A percentile compares a stretch with the other conserved stretches of the same genome.
Evolutionary conservation across 345 rosid genomes (phyloP).

Genomic region (Draba incana): DNA sequence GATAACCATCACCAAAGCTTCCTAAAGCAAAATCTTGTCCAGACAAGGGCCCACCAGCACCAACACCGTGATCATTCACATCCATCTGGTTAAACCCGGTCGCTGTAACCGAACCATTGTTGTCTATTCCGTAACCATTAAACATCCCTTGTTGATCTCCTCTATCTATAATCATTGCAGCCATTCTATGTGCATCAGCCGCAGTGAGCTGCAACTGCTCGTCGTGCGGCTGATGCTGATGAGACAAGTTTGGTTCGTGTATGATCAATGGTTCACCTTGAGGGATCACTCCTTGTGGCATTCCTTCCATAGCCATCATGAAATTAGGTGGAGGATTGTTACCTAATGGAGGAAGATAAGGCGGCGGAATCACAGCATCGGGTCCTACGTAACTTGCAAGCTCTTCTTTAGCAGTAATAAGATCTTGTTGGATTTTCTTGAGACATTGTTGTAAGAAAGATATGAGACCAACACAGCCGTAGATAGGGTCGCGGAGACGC

Average conservation of each 20-base stretch:
- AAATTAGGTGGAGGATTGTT: conserved; percentile 47
- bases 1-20: conserved; percentile 54
- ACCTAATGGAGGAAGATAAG: conserved; percentile 46
- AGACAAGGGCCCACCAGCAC: conserved; percentile 34
- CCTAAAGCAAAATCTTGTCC: conserved; percentile 63
- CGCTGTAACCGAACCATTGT: conserved; percentile 43
- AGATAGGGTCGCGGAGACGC: conserved; percentile 83
- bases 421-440: conserved; percentile 55
- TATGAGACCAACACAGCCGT: conserved; percentile 80
- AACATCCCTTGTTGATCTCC: conserved; percentile 56
- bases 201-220: conserved; percentile 56
- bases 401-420: conserved; percentile 60
- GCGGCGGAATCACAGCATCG: conserved; percentile 45
- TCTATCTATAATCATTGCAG: conserved; percentile 51
- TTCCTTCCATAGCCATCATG: conserved; percentile 60
- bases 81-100: conserved; percentile 51
- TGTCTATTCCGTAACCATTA: conserved; percentile 42
- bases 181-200: conserved; percentile 54
- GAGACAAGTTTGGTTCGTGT: conserved; percentile 40
- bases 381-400: conserved; percentile 56
- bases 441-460: conserved; percentile 68
- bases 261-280: conserved; percentile 46
- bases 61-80: conserved; percentile 39
- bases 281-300: conserved; percentile 44
- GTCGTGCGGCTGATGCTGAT: conserved; percentile 43